Evolutionary conservation across 345 rosid genomes (phyloP), one percentile per base, ranked within the genome.

Genomic region (Corchorus capsularis): DNA sequence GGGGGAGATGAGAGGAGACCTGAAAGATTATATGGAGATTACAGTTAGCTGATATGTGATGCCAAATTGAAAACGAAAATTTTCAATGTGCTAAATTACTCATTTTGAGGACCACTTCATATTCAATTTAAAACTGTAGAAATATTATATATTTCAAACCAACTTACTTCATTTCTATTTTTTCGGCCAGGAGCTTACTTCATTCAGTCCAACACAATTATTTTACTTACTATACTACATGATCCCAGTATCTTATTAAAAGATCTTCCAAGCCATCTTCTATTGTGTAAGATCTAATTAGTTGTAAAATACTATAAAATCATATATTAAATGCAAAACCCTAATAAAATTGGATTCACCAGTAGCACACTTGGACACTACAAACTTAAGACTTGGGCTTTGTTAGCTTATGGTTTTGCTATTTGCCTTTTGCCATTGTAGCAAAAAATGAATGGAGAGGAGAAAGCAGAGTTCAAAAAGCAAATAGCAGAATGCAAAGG

Each of bases 41-140:
- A 27, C 27, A 27, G 27, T 27, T 0, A 27, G 27, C 1, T 27
- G 27, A 27, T 27, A 27, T 27, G 27, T 27, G 27, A 27, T 27
- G 27, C 27, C 27, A 27, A 27, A 27, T 27, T 27, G 27, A 1
- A 27, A 27, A 27, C 27, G 27, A 27, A 27, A 27, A 27, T 54
- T 54, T 17, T 54, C 27, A n/a, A 54, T 17, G 22, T n/a, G 54
- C 75, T 82, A 16, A 69, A 75, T 72, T 79, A 76, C 47, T 72
- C 69, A 70, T 19, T 19, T 50, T 27, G 35, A 64, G 79, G 73
- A 45, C 53, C 63, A 43, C 54, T 45, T 71, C 54, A 32, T 13
- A 17, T 79, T 54, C 60, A 59, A 16, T 47, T 27, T 49, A 62
- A 20, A 9, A 63, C 41, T 22, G 2, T 17, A 61, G 46, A 46